phyloP scores from a whole-genome alignment of 73 alveolate genomes.

The Uronychia binucleata region DNA sequence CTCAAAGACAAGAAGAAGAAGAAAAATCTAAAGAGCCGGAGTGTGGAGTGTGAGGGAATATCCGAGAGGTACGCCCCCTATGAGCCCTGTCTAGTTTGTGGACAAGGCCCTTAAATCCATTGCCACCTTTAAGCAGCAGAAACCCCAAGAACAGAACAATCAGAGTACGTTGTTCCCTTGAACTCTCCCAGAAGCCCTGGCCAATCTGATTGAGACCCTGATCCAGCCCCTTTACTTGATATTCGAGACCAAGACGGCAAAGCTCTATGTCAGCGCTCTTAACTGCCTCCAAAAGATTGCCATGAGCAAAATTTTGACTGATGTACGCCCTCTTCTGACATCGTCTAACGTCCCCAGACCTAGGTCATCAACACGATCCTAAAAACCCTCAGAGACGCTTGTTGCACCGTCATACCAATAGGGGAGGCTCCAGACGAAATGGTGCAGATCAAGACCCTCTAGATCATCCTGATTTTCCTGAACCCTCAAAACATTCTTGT shows the following conservation, averaged over 20 bases:
- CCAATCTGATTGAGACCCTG: slow-evolving; percentile 1
- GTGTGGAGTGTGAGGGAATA: slow-evolving; percentile 4
- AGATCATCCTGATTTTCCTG: slow-evolving; percentile 57
- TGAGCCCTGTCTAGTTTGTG: slow-evolving; percentile 5
- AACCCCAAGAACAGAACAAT: background rate
- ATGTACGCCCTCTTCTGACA: background rate
- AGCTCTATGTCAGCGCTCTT: slow-evolving; percentile 25
- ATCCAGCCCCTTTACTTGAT: slow-evolving; percentile 8
- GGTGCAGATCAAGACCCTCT: slow-evolving; percentile 56
- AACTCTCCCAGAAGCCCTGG: background rate
- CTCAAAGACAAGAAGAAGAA: no score
- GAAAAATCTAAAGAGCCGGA: no score
- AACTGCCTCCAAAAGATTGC: slow-evolving; percentile 34
- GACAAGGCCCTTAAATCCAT: slow-evolving; percentile 24
- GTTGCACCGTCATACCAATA: background rate
- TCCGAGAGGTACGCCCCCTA: slow-evolving; percentile 27
- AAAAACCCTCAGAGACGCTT: background rate
- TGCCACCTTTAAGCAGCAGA: background rate
- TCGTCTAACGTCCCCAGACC: background rate
- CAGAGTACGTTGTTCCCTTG: background rate
- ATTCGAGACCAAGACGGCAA: slow-evolving; percentile 14
- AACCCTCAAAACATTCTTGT: slow-evolving; percentile 58
- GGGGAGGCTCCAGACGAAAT: slow-evolving; percentile 60
- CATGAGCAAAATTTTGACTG: background rate
- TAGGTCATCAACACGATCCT: background rate